Evolutionary conservation across 768 basidiomycete genomes (phyloP).

Genomic region (Boletus reticuloceps): DNA sequence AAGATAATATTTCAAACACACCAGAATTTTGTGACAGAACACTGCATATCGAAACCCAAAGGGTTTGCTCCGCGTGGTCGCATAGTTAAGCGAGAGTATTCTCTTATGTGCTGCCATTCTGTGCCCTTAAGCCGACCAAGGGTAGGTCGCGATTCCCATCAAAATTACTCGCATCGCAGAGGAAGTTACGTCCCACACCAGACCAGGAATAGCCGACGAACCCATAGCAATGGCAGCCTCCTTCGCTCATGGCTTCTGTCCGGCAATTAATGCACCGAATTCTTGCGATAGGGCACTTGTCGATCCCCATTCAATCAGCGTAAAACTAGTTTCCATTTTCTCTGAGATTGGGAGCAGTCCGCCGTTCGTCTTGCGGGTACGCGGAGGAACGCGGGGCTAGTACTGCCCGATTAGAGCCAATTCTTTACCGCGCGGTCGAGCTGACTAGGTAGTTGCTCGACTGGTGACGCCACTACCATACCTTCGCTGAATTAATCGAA

Average conservation of each 20-base stretch:
- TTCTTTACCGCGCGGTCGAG: not conserved
- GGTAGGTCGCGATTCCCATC: conserved; percentile 3
- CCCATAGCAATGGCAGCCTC: not conserved
- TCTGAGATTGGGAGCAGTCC: conserved; percentile 7
- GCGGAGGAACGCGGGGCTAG: not conserved
- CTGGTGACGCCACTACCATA: not conserved
- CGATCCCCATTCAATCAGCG: conserved; percentile 5
- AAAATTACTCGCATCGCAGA: not conserved
- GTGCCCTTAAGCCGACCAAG: not conserved
- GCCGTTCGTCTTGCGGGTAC: conserved; percentile 2
- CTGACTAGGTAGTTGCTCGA: not conserved
- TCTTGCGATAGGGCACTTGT: not conserved
- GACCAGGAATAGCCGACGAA: not conserved
- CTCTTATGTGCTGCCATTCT: not conserved
- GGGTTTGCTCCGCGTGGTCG: not conserved
- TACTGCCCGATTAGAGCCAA: not conserved
- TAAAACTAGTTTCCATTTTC: not conserved
- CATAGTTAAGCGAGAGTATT: not conserved
- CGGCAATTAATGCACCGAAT: not conserved
- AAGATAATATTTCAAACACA: not conserved
- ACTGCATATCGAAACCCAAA: not conserved
- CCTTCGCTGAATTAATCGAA: not conserved
- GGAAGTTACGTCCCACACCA: not conserved
- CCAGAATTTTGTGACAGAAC: not conserved
- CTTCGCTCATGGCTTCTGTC: not conserved